These are phyloP conservation scores for Aureobasidium namibiae DNA, from an alignment of 2,329 filamentous ascomycete genomes.

Conservation along the genomic window DNA sequence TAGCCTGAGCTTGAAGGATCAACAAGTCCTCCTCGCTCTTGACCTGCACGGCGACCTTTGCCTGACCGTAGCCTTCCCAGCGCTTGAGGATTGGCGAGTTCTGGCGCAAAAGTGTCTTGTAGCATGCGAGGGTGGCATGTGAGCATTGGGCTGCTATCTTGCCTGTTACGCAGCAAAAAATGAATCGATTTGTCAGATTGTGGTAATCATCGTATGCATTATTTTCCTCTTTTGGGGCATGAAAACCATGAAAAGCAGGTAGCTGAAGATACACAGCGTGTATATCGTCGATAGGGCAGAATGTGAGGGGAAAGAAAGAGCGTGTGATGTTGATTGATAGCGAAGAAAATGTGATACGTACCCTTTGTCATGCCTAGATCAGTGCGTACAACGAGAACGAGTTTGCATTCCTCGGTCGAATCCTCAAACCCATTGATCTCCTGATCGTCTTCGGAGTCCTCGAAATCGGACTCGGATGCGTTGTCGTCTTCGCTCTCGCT, in stretches of 20 bases:
- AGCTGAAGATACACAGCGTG: neutral
- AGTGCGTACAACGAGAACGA: conserved; percentile 84
- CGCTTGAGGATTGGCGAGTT: conserved; percentile 59
- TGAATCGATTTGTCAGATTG: neutral
- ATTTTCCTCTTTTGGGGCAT: conserved; percentile 2
- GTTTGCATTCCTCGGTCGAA: conserved; percentile 76
- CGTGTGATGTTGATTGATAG: conserved; percentile 8
- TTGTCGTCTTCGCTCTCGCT: conserved; percentile 32
- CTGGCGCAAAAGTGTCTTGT: conserved; percentile 65
- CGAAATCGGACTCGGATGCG: conserved; percentile 16
- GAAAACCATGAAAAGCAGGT: neutral
- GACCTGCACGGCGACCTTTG: conserved; percentile 86
- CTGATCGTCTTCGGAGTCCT: conserved; percentile 35
- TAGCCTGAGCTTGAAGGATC: conserved; percentile 69
- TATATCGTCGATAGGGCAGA: neutral
- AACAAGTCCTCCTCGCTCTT: conserved; percentile 75
- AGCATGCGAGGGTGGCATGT: conserved; percentile 95
- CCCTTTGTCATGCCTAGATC: conserved; percentile 98
- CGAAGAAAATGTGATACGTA: conserved; percentile 33
- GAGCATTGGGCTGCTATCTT: conserved; percentile 96
- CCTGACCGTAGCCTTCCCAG: conserved; percentile 82
- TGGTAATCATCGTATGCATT: neutral
- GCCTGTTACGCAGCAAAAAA: conserved; percentile 43
- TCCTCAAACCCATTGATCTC: conserved; percentile 38
- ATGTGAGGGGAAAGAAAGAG: neutral